These are phyloP conservation scores for Prunella vulgaris DNA, from an alignment of 257 asterid genomes.

Conservation along the genomic window DNA sequence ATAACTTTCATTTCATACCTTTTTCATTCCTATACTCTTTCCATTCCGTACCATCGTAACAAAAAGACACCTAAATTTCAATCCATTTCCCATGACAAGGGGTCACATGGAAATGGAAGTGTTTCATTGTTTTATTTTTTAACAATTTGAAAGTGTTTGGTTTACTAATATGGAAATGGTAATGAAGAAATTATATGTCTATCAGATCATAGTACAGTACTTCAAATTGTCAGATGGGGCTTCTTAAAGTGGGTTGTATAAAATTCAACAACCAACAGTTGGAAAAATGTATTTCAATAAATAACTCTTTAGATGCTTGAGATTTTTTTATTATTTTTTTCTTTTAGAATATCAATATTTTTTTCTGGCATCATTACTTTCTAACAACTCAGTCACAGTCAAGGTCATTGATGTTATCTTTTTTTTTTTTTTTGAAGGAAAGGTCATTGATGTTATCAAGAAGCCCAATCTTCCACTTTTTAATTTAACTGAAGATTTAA, in stretches of 20 bases:
- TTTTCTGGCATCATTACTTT: conserved; percentile 5
- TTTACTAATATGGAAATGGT: not conserved
- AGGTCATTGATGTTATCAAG: conserved; percentile 2
- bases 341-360: conserved; percentile 1
- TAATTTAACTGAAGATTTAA: conserved; percentile 8
- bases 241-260: not conserved
- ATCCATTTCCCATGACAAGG: no score
- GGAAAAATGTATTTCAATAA: not conserved
- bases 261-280: conserved; percentile 13
- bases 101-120: no score
- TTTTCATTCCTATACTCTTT: no score
- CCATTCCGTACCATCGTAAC: no score
- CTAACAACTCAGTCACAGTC: conserved; percentile 5
- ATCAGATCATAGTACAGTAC: not conserved
- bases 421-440: no score
- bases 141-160: no score
- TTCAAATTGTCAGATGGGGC: not conserved
- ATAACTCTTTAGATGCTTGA: not conserved
- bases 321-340: not conserved
- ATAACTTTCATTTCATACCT: no score
- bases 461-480: not conserved
- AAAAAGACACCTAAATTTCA: no score
- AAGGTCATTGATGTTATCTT: conserved; percentile 5
- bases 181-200: not conserved
- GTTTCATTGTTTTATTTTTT: no score